phyloP scores from a whole-genome alignment of 345 rosid genomes.

The Salix exigua region DNA sequence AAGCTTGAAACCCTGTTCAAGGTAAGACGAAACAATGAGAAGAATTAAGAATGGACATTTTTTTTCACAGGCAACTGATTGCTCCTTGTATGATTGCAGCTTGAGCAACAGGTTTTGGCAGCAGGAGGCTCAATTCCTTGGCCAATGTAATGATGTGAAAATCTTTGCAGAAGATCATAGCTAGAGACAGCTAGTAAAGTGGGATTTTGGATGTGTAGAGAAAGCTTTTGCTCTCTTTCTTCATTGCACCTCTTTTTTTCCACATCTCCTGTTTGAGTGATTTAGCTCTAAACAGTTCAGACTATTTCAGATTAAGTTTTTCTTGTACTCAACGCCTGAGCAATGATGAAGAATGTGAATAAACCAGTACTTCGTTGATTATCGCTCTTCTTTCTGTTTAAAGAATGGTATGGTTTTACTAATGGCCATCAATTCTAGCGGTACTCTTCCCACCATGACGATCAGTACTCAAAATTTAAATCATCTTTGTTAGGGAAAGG shows the following conservation, averaged over 20 bases:
- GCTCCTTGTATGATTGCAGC: conserved; percentile 24
- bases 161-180: not conserved
- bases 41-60: not conserved
- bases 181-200: not conserved
- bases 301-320: conserved; percentile 23
- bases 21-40: conserved; percentile 21
- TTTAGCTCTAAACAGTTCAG: conserved; percentile 16
- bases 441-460: not conserved
- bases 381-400: not conserved
- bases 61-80: not conserved
- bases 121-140: conserved; percentile 46
- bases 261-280: not conserved
- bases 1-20: conserved; percentile 60
- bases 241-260: not conserved
- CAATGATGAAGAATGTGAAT: conserved; percentile 32
- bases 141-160: conserved; percentile 13
- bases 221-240: not conserved
- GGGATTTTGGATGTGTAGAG: conserved; percentile 15
- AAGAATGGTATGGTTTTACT: not conserved
- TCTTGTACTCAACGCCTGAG: conserved; percentile 17
- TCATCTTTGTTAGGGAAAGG: not conserved
- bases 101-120: conserved; percentile 48
- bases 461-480: not conserved
- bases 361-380: conserved; percentile 11
- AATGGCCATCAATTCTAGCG: not conserved